These are phyloP conservation scores for Fraxinus anomala DNA, from an alignment of 257 asterid species.

Conservation along the genomic window DNA sequence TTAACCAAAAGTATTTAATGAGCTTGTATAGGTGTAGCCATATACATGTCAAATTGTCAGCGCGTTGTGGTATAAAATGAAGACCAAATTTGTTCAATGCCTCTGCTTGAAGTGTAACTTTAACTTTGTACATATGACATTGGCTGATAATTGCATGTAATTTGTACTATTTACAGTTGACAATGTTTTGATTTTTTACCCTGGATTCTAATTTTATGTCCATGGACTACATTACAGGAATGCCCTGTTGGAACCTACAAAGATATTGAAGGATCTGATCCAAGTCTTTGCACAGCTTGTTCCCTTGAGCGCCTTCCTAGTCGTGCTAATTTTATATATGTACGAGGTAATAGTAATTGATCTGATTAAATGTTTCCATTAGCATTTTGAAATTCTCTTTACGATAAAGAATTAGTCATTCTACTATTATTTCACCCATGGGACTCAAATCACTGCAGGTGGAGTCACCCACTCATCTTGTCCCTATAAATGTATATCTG, in stretches of 20 bases:
- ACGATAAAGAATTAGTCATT: not conserved
- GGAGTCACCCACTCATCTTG: slow-evolving; percentile 80
- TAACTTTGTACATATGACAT: not conserved
- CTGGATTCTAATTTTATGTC: slow-evolving; percentile 27
- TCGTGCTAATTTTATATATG: slow-evolving; percentile 80
- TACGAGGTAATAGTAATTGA: slow-evolving; percentile 63
- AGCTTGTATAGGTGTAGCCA: slow-evolving; percentile 11
- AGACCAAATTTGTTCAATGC: slow-evolving; percentile 14
- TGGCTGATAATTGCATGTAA: slow-evolving; percentile 13
- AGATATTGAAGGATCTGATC: slow-evolving; percentile 81
- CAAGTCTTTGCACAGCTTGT: slow-evolving; percentile 72
- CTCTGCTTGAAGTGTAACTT: slow-evolving; percentile 10
- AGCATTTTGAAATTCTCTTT: slow-evolving; percentile 12
- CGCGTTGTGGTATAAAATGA: slow-evolving; percentile 5
- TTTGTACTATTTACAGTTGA: slow-evolving; percentile 19
- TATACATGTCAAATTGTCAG: slow-evolving; percentile 20
- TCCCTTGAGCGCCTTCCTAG: slow-evolving; percentile 70
- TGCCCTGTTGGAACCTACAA: slow-evolving; percentile 89
- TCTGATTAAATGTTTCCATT: slow-evolving; percentile 22
- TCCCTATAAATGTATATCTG: slow-evolving; percentile 80
- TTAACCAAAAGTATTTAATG: slow-evolving; percentile 20
- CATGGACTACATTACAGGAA: slow-evolving; percentile 52
- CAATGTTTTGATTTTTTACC: not conserved
- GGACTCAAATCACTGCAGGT: slow-evolving; percentile 54
- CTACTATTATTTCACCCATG: slow-evolving; percentile 30